Conservation (phyloP, 441 rosid species). For the Aquilaria agallochum region DNA sequence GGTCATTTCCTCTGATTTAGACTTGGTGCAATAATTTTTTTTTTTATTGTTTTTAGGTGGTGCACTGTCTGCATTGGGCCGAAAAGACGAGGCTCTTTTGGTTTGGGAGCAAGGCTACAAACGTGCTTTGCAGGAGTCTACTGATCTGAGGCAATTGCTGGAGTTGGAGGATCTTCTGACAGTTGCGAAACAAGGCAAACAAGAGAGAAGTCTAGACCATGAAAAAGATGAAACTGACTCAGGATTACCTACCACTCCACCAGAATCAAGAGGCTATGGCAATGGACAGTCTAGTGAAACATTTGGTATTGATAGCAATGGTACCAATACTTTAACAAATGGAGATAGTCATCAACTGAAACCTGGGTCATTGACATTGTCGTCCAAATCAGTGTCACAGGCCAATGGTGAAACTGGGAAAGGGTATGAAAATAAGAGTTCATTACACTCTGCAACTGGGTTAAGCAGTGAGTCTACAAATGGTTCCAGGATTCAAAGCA, state of each 20-base stretch:
- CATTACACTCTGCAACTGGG: constrained; percentile 23
- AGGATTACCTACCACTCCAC: constrained; percentile 21
- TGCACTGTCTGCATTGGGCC: constrained; percentile 79
- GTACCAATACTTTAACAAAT: constrained; percentile 20
- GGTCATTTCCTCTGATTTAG: constrained; percentile 4
- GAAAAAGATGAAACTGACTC: constrained; percentile 28
- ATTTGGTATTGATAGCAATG: constrained; percentile 20
- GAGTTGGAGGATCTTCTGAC: constrained; percentile 84
- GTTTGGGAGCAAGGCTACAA: constrained; percentile 82
- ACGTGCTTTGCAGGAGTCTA: constrained; percentile 58
- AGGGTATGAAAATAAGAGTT: constrained; percentile 14
- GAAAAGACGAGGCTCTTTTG: constrained; percentile 69
- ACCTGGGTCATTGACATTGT: constrained; percentile 18
- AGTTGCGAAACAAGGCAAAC: constrained; percentile 50
- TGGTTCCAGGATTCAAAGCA: constrained; percentile 26
- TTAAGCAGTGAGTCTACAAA: constrained; percentile 25
- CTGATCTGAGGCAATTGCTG: constrained; percentile 88
- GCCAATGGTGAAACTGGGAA: constrained; percentile 35
- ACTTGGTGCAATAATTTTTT: too few species aligned
- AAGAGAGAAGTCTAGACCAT: constrained; percentile 27
- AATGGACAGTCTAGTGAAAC: constrained; percentile 36
- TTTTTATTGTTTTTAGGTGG: constrained; percentile 45
- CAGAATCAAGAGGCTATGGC: constrained; percentile 24
- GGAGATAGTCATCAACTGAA: constrained; percentile 24
- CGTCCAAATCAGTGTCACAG: constrained; percentile 30